These are phyloP conservation scores for Glomus cerebriforme DNA, from an alignment of 192 early-diverging fungal genomes.

Conservation along the genomic window DNA sequence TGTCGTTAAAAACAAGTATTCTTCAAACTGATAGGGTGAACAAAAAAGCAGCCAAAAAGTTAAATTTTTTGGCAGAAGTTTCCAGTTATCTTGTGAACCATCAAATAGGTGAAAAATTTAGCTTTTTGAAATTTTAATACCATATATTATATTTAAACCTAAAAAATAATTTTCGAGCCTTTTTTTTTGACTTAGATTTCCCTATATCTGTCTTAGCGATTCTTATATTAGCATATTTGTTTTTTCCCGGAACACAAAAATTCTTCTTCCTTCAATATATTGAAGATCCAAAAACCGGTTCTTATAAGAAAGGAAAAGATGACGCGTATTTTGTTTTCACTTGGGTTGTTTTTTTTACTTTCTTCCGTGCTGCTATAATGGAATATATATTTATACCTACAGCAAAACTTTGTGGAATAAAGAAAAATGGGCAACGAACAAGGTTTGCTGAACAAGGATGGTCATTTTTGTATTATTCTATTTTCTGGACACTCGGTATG, in stretches of 20 bases:
- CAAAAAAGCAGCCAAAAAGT: neutral
- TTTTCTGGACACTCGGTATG: constrained; percentile 66
- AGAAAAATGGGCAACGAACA: constrained; percentile 38
- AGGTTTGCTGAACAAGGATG: constrained; percentile 78
- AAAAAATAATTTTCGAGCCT: neutral
- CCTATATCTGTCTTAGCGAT: neutral
- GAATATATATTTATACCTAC: constrained; percentile 51
- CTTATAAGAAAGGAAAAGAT: constrained; percentile 52
- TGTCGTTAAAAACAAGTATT: neutral
- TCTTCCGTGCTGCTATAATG: constrained; percentile 60
- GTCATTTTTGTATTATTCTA: constrained; percentile 62
- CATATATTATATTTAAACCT: neutral
- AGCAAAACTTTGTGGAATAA: constrained; percentile 43
- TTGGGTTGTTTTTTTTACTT: constrained; percentile 69
- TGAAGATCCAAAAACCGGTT: constrained; percentile 32
- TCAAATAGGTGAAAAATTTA: constrained; percentile 19
- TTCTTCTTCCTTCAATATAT: constrained; percentile 43
- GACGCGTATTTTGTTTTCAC: constrained; percentile 65
- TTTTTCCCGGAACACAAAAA: constrained; percentile 33
- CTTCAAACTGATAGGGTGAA: neutral
- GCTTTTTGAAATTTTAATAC: neutral
- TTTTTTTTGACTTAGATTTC: neutral
- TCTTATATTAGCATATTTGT: neutral
- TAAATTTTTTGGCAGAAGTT: neutral
- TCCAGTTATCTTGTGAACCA: constrained; percentile 2